Conservation (phyloP, 768 basidiomycete species). For the Cyathus striatus region DNA sequence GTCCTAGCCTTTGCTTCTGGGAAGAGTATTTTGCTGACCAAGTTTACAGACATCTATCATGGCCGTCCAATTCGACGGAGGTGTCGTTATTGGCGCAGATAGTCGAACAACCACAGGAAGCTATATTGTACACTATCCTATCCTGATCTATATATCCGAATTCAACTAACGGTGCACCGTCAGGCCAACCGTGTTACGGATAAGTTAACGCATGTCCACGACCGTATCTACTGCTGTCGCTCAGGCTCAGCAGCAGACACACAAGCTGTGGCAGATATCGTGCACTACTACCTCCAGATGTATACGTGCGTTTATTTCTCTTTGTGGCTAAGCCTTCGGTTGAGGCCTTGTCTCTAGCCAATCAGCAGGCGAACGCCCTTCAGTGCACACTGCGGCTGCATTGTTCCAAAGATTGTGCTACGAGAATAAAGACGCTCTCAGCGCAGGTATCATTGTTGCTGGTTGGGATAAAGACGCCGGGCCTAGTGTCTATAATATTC, state of each 20-base stretch:
- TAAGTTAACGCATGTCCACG: slow-evolving; percentile 94
- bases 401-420: slow-evolving; percentile 89
- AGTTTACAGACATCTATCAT: slow-evolving; percentile 96
- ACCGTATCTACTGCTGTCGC: slow-evolving; percentile 98
- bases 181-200: slow-evolving; percentile 98
- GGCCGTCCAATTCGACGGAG: slow-evolving; percentile 95
- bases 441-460: slow-evolving; percentile 95
- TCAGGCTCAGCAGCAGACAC: slow-evolving; percentile 98
- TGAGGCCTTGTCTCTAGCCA: slow-evolving; percentile 30
- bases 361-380: slow-evolving; percentile 57
- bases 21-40: no score
- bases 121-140: slow-evolving; percentile 70
- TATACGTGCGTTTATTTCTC: slow-evolving; percentile 45
- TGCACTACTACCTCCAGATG: slow-evolving; percentile 79
- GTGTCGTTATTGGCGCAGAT: slow-evolving; percentile 96
- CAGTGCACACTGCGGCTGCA: slow-evolving; percentile 78
- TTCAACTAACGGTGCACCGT: slow-evolving; percentile 3
- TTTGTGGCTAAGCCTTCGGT: slow-evolving; percentile 1
- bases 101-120: slow-evolving; percentile 94
- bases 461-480: slow-evolving; percentile 94
- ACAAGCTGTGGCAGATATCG: slow-evolving; percentile 90
- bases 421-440: slow-evolving; percentile 83
- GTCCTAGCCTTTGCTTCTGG: slow-evolving; percentile 25
- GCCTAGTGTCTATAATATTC: slow-evolving; percentile 94
- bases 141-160: background rate